A percentile compares a stretch with the other conserved stretches of the same genome.
These are phyloP conservation scores for Cryomyces minteri DNA, from an alignment of 495 filamentous ascomycete species.

Conservation along the genomic window DNA sequence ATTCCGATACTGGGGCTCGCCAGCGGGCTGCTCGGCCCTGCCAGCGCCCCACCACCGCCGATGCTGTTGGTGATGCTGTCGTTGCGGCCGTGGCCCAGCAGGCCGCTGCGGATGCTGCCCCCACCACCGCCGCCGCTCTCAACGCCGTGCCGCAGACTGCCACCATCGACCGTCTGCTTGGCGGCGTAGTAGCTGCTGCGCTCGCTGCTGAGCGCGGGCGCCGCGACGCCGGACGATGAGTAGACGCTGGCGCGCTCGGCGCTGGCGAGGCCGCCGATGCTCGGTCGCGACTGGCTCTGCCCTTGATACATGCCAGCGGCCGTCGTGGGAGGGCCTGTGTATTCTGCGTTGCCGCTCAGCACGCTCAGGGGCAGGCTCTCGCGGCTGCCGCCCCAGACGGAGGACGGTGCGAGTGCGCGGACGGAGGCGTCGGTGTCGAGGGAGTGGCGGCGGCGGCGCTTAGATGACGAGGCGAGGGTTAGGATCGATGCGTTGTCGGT, in stretches of 20 bases:
- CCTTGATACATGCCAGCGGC: slow-evolving; percentile 31
- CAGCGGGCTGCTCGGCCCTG: slow-evolving; percentile 32
- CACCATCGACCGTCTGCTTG: slow-evolving; percentile 48
- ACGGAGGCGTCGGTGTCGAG: slow-evolving; percentile 94
- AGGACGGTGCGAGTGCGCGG: slow-evolving; percentile 79
- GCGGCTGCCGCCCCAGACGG: slow-evolving; percentile 73
- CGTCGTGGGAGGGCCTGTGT: slow-evolving; percentile 8
- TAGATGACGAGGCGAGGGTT: slow-evolving; percentile 90
- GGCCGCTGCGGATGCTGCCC: slow-evolving; percentile 58
- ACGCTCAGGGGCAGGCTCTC: slow-evolving; percentile 82
- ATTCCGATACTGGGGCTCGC: slow-evolving; percentile 29
- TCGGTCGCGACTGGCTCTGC: slow-evolving; percentile 18
- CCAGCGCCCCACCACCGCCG: slow-evolving; percentile 27
- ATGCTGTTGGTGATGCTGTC: slow-evolving; percentile 73
- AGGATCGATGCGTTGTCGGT: slow-evolving; percentile 93
- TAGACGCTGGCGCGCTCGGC: slow-evolving; percentile 70
- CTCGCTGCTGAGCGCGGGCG: slow-evolving; percentile 46
- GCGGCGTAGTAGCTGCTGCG: slow-evolving; percentile 62
- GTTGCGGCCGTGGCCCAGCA: slow-evolving; percentile 56
- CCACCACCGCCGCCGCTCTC: slow-evolving; percentile 27
- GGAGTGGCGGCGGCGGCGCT: slow-evolving; percentile 70
- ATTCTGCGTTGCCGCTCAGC: slow-evolving; percentile 55
- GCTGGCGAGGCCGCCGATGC: slow-evolving; percentile 42
- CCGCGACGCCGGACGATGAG: slow-evolving; percentile 49
- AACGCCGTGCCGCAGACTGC: slow-evolving; percentile 44